Percentiles rank a stretch among this genome's conserved stretches.
These are phyloP conservation scores for Petunia hybrid DNA, from an alignment of 305 asterid genomes.

Conservation along the genomic window DNA sequence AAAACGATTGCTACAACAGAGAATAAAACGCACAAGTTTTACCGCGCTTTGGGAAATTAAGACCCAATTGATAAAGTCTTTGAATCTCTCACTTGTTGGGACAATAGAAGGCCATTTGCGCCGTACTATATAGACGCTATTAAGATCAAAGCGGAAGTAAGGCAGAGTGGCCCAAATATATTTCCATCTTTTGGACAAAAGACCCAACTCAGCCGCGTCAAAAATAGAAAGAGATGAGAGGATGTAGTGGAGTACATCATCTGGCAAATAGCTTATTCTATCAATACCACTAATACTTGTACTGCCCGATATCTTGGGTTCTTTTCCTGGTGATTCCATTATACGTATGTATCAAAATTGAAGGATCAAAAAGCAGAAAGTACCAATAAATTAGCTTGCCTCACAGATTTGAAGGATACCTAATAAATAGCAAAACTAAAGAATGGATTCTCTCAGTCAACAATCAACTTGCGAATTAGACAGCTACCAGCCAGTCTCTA, in stretches of 20 bases:
- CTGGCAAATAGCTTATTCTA: conserved; percentile 35
- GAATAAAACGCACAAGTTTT: conserved; percentile 26
- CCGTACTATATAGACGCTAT: neutral
- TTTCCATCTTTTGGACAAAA: conserved; percentile 39
- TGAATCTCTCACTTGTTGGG: conserved; percentile 28
- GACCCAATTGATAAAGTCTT: conserved; percentile 44
- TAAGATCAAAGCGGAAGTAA: conserved; percentile 28
- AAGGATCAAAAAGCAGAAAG: neutral
- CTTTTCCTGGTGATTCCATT: neutral
- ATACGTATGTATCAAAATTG: neutral
- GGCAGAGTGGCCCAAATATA: conserved; percentile 35
- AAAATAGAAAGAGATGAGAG: conserved; percentile 35
- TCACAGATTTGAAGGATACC: too few relatives aligned
- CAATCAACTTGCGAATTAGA: too few relatives aligned
- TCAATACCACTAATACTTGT: conserved; percentile 10
- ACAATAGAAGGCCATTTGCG: neutral
- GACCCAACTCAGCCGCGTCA: conserved; percentile 32
- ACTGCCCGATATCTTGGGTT: neutral
- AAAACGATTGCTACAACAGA: conserved; percentile 11
- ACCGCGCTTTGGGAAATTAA: conserved; percentile 18
- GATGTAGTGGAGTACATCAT: conserved; percentile 32
- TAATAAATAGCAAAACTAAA: too few relatives aligned
- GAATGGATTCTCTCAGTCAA: too few relatives aligned
- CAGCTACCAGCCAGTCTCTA: too few relatives aligned
- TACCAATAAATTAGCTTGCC: conserved; percentile 7